Base-by-base conservation (phyloP, 768 basidiomycete species). In the Pleurotus djamor region DNA sequence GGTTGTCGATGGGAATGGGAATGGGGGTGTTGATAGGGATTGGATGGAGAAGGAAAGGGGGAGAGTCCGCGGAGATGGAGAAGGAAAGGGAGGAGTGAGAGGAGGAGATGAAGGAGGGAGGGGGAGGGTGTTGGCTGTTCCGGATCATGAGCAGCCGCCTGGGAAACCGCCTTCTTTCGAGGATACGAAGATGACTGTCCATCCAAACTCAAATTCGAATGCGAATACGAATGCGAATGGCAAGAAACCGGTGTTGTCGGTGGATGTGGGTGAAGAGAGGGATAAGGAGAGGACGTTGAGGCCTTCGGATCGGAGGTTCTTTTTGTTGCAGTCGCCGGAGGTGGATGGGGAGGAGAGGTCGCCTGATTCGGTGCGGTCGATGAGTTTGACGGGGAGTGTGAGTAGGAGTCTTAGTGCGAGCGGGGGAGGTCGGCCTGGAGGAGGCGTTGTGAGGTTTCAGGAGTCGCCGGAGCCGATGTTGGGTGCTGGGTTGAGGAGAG, bases 221-320 rank as follows among this genome's bases (percentile, higher is more conserved):
- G n/a, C n/a, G n/a, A n/a, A n/a, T n/a, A n/a, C n/a, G n/a, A n/a
- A n/a, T n/a, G n/a, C n/a, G 21, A 28, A 28, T 3, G 21, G 21
- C 21, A 28, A 28, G 21, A 57, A 63, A 48, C 21, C 57, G 36
- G 59, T 49, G 34, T n/a, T 57, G 59, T 48, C 59, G 21, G 54
- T 56, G 7, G 44, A 43, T 16, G 41, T 56, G 37, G 21, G 21
- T 28, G 21, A 28, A 3, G 21, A 28, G 21, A 17, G 12, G 45
- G 54, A 56, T 32, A 56, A 56, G 28, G 41, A 56, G 41, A 10
- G 52, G 17, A 48, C 59, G 10, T 57, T 63, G 41, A 61, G 61
- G 54, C 49, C 62, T n/a, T 58, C 60, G 9, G 62, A 61, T 55
- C 56, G 57, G 35, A 60, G 49, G 37, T 63, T 63, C 55, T 63